Evolutionary conservation across 495 filamentous ascomycete genomes (phyloP).

Genomic region (Tuber umbilicatum): DNA sequence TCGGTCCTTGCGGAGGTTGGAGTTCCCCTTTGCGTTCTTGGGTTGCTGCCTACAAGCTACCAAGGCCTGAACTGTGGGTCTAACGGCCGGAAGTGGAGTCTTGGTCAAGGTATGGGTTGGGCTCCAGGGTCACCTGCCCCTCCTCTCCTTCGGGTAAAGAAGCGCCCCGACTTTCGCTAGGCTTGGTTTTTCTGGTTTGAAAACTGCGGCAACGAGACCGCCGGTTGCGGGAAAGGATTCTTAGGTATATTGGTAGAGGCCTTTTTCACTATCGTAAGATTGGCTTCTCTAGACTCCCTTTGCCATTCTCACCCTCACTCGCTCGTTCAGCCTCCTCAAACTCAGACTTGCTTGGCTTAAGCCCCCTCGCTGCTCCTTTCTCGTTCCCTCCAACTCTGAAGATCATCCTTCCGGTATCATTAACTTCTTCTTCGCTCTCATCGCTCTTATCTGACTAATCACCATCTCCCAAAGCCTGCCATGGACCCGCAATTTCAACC

Average conservation of each 20-base stretch:
- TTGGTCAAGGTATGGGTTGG: constrained; percentile 49
- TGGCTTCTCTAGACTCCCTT: constrained; percentile 43
- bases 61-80: constrained; percentile 27
- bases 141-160: background rate
- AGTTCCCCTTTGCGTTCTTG: constrained; percentile 29
- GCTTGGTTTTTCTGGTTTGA: background rate
- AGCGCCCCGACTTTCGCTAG: constrained; percentile 5
- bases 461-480: constrained; percentile 56
- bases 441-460: constrained; percentile 45
- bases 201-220: no score
- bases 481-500: constrained; percentile 63
- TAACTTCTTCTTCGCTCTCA: constrained; percentile 53
- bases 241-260: background rate
- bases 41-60: constrained; percentile 23
- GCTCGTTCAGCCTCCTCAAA: constrained; percentile 24
- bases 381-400: constrained; percentile 50
- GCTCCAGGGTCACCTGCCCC: constrained; percentile 34
- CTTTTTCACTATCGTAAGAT: constrained; percentile 28
- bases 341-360: constrained; percentile 22
- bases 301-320: constrained; percentile 48
- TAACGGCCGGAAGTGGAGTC: constrained; percentile 8
- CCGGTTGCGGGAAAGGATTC: constrained; percentile 25
- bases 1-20: constrained; percentile 38
- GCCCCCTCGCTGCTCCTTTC: constrained; percentile 14
- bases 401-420: constrained; percentile 55